Percentiles rank a stretch among this genome's conserved stretches.
Evolutionary conservation across 768 basidiomycete species (phyloP).

Genomic region (Arthromyces matolae): DNA sequence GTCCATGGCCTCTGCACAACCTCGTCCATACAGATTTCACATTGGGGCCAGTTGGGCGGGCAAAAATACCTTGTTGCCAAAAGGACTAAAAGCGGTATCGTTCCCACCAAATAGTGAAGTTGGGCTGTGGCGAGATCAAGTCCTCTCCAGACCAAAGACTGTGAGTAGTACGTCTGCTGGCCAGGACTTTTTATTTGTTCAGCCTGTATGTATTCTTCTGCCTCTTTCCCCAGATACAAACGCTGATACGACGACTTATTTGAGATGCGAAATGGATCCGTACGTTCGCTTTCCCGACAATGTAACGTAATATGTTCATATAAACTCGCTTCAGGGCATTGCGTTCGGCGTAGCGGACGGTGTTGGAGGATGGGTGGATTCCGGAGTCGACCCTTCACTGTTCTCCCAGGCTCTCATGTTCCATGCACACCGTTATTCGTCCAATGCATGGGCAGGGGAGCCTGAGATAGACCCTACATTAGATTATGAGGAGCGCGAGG

Average conservation of each 20-base stretch:
- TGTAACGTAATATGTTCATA: too few species aligned
- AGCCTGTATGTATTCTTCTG: conserved; percentile 48
- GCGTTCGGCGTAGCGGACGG: conserved; percentile 88
- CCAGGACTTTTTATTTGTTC: conserved; percentile 56
- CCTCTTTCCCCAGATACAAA: neutral
- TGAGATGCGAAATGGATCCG: conserved; percentile 78
- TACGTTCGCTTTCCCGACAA: conserved; percentile 42
- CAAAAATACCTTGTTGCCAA: conserved; percentile 40
- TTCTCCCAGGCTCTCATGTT: conserved; percentile 93
- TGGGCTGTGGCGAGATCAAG: conserved; percentile 67
- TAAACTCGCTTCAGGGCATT: conserved; percentile 50
- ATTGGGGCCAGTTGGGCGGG: conserved; percentile 76
- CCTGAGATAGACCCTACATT: conserved; percentile 78
- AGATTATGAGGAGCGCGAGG: conserved; percentile 63
- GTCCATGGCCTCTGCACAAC: conserved; percentile 15
- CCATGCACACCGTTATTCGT: conserved; percentile 70
- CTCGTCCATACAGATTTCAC: conserved; percentile 64
- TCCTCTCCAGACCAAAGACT: conserved; percentile 44
- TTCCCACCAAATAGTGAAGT: conserved; percentile 58
- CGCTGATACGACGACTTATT: conserved; percentile 2
- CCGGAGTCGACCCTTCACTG: conserved; percentile 81
- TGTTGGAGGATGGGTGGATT: conserved; percentile 87
- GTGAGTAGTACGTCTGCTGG: conserved; percentile 37
- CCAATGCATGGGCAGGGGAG: conserved; percentile 76
- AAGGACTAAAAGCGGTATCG: conserved; percentile 35